A percentile compares a stretch with the other conserved stretches of the same genome.
Evolutionary conservation across 1,284 basidiomycete genomes (phyloP).

Genomic region (Malassezia cuniculi): DNA sequence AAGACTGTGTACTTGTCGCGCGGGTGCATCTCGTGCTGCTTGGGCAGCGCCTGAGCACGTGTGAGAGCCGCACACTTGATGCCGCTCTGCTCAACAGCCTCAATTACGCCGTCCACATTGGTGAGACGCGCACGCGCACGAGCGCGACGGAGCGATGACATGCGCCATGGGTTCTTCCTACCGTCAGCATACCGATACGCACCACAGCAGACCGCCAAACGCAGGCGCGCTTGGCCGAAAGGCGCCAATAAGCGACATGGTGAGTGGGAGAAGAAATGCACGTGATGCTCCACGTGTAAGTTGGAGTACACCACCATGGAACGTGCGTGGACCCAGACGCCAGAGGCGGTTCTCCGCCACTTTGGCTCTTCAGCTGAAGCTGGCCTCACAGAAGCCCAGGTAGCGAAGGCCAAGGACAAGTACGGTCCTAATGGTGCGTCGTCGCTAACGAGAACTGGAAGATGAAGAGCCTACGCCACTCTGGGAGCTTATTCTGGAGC

Average conservation of each 20-base stretch:
- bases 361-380: constrained; percentile 23
- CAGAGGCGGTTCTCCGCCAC: constrained; percentile 24
- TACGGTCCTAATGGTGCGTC: constrained; percentile 26
- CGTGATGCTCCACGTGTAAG: constrained; percentile 8
- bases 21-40: constrained; percentile 72
- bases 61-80: constrained; percentile 64
- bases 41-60: constrained; percentile 63
- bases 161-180: constrained; percentile 89
- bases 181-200: constrained; percentile 21
- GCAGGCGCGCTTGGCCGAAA: constrained; percentile 58
- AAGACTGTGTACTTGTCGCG: constrained; percentile 94
- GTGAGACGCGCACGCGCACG: constrained; percentile 77
- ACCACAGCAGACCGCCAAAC: constrained; percentile 67
- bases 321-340: constrained; percentile 34
- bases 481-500: constrained; percentile 84
- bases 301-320: constrained; percentile 20
- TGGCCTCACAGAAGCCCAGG: constrained; percentile 33
- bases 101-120: constrained; percentile 83
- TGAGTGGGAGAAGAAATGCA: background rate
- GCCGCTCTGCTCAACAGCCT: constrained; percentile 67
- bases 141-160: constrained; percentile 78
- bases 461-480: constrained; percentile 79
- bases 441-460: constrained; percentile 50
- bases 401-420: constrained; percentile 16
- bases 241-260: constrained; percentile 46